A percentile compares a stretch with the other conserved stretches of the same genome.
Conservation (phyloP, 768 basidiomycete species). For the Lentinula sp. region DNA sequence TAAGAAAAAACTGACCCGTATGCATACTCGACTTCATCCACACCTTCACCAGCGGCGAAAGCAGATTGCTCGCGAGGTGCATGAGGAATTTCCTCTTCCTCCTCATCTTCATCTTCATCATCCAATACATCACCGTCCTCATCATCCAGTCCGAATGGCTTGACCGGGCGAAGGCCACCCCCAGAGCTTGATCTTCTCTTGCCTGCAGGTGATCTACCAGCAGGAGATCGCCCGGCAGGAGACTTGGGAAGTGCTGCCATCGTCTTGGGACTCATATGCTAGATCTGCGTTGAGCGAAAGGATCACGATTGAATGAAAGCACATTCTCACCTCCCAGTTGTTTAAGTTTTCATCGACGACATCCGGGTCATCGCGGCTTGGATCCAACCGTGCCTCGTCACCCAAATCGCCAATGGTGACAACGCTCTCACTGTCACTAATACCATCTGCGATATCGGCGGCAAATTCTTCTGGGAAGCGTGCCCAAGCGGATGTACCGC, state of each 20-base stretch:
- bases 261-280: slow-evolving; percentile 97
- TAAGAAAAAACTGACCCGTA: slow-evolving; percentile 54
- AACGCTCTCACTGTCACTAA: slow-evolving; percentile 93
- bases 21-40: slow-evolving; percentile 87
- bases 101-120: slow-evolving; percentile 60
- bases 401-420: slow-evolving; percentile 85
- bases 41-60: slow-evolving; percentile 75
- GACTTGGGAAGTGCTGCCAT: slow-evolving; percentile 92
- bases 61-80: slow-evolving; percentile 70
- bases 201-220: slow-evolving; percentile 73
- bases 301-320: neutral
- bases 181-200: slow-evolving; percentile 80
- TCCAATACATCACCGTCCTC: slow-evolving; percentile 71
- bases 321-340: slow-evolving; percentile 83
- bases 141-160: slow-evolving; percentile 69
- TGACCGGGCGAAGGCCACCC: slow-evolving; percentile 75
- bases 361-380: slow-evolving; percentile 56
- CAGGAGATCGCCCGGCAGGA: slow-evolving; percentile 38
- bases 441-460: slow-evolving; percentile 76
- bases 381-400: slow-evolving; percentile 65
- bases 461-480: slow-evolving; percentile 69
- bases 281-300: slow-evolving; percentile 7
- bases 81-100: slow-evolving; percentile 54
- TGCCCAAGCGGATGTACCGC: slow-evolving; percentile 68
- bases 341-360: slow-evolving; percentile 77